Evolutionary conservation across 345 rosid genomes (phyloP).

Genomic region (Anastatica hierochuntica): DNA sequence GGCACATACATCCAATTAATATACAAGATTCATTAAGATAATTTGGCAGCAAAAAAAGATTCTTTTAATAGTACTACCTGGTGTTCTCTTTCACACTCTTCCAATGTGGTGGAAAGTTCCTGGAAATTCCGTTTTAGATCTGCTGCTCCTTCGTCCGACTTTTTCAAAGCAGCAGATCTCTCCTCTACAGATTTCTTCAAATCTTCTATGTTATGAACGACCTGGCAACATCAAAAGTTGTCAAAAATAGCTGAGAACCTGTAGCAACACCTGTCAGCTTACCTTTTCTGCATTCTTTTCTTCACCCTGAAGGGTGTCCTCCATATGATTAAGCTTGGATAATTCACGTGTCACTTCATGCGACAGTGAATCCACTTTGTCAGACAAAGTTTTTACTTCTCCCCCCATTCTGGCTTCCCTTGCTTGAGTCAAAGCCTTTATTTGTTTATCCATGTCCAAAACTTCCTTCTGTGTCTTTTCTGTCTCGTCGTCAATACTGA

Average conservation of each 20-base stretch:
- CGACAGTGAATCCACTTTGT: constrained; percentile 65
- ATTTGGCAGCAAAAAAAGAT: background rate
- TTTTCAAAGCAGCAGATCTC: constrained; percentile 57
- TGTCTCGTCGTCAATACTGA: constrained; percentile 42
- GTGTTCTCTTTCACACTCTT: constrained; percentile 73
- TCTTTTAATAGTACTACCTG: constrained; percentile 38
- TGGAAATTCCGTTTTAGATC: constrained; percentile 56
- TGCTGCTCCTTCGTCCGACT: constrained; percentile 78
- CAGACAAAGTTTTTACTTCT: constrained; percentile 63
- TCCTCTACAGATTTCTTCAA: constrained; percentile 64
- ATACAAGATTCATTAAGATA: background rate
- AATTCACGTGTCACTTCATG: constrained; percentile 62
- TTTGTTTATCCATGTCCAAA: constrained; percentile 53
- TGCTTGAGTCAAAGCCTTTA: constrained; percentile 54
- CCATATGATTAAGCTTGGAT: constrained; percentile 63
- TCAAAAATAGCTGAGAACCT: constrained; percentile 4
- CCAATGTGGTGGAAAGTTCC: constrained; percentile 65
- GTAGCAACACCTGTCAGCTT: background rate
- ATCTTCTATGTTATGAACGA: constrained; percentile 61
- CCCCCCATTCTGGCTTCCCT: constrained; percentile 92
- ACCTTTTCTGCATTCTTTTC: constrained; percentile 72
- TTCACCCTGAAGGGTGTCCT: constrained; percentile 70
- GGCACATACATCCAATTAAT: constrained; percentile 14
- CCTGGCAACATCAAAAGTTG: constrained; percentile 34
- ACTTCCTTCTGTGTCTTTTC: constrained; percentile 37